These are phyloP conservation scores for Eimeria necatrix DNA, from an alignment of 169 alveolate species.

Conservation along the genomic window DNA sequence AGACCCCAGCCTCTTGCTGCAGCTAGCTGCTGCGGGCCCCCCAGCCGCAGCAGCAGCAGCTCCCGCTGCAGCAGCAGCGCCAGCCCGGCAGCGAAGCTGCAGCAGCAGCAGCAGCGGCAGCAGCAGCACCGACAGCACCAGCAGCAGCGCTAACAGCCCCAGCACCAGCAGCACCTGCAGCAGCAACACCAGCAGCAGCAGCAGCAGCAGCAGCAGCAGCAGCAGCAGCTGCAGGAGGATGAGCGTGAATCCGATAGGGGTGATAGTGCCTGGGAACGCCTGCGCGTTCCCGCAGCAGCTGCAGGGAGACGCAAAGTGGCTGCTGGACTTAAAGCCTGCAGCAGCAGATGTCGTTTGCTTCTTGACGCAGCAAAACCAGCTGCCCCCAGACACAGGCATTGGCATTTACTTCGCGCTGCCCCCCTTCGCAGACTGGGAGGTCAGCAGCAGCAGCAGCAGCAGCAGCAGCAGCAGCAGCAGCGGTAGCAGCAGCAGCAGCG, in stretches of 20 bases:
- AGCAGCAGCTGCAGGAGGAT: background rate
- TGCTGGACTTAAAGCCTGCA: background rate
- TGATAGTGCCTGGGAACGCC: background rate
- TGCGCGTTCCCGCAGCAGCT: background rate
- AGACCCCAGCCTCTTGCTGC: slow-evolving; percentile 1
- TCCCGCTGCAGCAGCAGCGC: slow-evolving; percentile 53
- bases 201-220: slow-evolving; percentile 28
- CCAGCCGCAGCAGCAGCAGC: slow-evolving; percentile 44
- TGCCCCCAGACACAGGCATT: slow-evolving; percentile 22
- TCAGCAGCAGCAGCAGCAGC: background rate
- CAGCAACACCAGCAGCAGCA: background rate
- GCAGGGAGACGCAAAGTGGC: background rate
- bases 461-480: background rate
- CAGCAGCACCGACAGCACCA: slow-evolving; percentile 20
- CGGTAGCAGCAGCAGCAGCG: background rate
- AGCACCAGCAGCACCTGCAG: background rate
- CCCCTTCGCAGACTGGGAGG: slow-evolving; percentile 72
- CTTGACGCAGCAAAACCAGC: slow-evolving; percentile 46
- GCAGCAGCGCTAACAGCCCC: background rate
- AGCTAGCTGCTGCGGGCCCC: slow-evolving; percentile 7
- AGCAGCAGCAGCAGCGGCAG: background rate
- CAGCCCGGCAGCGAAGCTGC: background rate
- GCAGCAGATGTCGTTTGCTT: slow-evolving; percentile 46
- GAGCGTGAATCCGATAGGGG: background rate
- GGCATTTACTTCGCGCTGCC: slow-evolving; percentile 67